Evolutionary conservation across 768 basidiomycete species (phyloP).

Genomic region (Gymnopilus junonius): DNA sequence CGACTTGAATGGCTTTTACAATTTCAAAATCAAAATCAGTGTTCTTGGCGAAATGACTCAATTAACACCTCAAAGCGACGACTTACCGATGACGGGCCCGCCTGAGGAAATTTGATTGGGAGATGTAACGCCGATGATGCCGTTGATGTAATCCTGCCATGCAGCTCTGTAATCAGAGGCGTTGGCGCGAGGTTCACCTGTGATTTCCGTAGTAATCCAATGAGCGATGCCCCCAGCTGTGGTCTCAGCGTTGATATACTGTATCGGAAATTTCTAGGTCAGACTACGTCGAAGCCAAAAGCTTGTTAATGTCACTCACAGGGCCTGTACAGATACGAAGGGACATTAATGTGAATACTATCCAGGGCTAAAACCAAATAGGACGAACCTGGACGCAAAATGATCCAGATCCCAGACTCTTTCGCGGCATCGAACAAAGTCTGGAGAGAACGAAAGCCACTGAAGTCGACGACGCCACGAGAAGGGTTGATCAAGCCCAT

Average conservation of each 20-base stretch:
- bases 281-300: background rate
- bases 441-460: conserved; percentile 67
- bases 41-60: too few relatives aligned
- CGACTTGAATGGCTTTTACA: conserved; percentile 32
- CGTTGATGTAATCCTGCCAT: conserved; percentile 75
- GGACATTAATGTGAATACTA: too few relatives aligned
- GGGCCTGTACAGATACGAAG: too few relatives aligned
- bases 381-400: conserved; percentile 70
- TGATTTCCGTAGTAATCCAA: conserved; percentile 72
- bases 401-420: conserved; percentile 75
- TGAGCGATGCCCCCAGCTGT: conserved; percentile 73
- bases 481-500: conserved; percentile 81
- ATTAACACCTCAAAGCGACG: background rate
- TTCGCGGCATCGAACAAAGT: conserved; percentile 77
- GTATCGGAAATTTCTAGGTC: background rate
- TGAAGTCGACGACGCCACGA: conserved; percentile 73
- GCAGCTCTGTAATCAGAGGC: conserved; percentile 69
- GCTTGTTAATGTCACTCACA: background rate
- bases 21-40: background rate
- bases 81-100: conserved; percentile 77
- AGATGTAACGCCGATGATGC: conserved; percentile 59
- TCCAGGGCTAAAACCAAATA: background rate
- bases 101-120: conserved; percentile 72
- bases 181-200: conserved; percentile 74
- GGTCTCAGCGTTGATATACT: conserved; percentile 83